Base-by-base conservation (phyloP, 768 basidiomycete species). In the Lactifluus piperatus region DNA sequence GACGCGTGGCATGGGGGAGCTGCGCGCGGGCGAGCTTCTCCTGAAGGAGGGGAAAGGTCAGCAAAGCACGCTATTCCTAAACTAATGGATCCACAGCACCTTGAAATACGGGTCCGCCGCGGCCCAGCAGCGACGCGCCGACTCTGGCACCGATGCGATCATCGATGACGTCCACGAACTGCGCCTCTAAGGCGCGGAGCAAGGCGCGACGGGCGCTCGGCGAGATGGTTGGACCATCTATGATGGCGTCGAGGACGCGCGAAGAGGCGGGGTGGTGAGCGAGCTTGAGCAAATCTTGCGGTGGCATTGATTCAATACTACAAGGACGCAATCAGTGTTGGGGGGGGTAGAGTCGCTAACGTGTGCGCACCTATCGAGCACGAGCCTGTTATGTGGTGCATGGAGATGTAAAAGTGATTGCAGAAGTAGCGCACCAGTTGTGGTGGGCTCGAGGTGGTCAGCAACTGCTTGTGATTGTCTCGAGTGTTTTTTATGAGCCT, bases 1-100 rank as follows among this genome's bases (percentile, higher is more conserved):
- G 80, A 18, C 76, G 76, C 32, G 82, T 80, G 60, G 92, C 86
- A 60, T 89, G 79, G 1, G 81, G 73, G 14, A 91, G 72, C 11
- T 97, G 75, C 24, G 89, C 88, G 16, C 83, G 82, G 2, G 88
- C 93, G 56, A 99, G 91, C 71, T 94, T 95, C 73, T 97, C 94
- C 91, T 95, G 63, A 24, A 29, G 41, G 54, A 7, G n/a, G n/a
- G n/a, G 7, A 45, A 10, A 43, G 16, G n/a, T 37, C 30, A 43
- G 34, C 16, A 45, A 1, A 30, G 30, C 77, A n/a, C n/a, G n/a
- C n/a, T n/a, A n/a, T n/a, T n/a, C n/a, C n/a, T n/a, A n/a, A n/a
- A n/a, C n/a, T n/a, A n/a, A n/a, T n/a, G n/a, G n/a, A n/a, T n/a
- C n/a, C n/a, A n/a, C n/a, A n/a, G 24, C 61, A 94, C 93, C 76